Conservation (phyloP, 73 alveolate genomes). For the Stentor coeruleus region DNA sequence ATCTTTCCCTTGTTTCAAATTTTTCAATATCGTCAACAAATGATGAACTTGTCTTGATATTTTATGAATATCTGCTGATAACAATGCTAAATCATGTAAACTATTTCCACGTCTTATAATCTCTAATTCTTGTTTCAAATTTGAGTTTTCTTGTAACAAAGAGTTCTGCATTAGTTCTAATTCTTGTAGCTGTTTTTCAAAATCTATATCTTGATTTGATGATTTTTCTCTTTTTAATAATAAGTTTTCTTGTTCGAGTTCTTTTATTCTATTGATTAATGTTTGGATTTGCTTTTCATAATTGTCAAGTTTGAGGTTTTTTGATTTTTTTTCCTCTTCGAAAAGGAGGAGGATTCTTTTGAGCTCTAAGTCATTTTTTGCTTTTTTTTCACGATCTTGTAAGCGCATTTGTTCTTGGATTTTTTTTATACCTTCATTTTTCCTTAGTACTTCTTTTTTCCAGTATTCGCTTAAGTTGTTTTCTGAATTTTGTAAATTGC, state of each 20-base stretch:
- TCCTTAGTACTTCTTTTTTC: background rate
- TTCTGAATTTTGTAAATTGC: background rate
- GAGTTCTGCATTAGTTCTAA: background rate
- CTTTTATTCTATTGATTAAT: background rate
- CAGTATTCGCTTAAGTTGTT: background rate
- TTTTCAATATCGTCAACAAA: background rate
- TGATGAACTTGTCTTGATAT: background rate
- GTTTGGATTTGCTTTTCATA: background rate
- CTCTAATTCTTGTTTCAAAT: background rate
- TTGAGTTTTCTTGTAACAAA: background rate
- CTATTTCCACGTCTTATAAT: background rate
- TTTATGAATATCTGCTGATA: background rate
- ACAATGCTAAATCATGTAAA: background rate
- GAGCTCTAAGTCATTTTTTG: background rate
- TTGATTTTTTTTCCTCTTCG: background rate
- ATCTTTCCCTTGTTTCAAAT: background rate
- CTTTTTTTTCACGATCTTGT: background rate
- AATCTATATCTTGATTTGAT: background rate
- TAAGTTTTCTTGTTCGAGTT: background rate
- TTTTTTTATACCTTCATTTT: background rate
- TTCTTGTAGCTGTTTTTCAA: background rate
- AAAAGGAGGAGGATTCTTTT: background rate
- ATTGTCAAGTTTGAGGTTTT: background rate
- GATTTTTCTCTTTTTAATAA: background rate
- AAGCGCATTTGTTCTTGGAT: background rate